Conservation (phyloP, 2,329 filamentous ascomycete genomes). For the Penicillium sp. region DNA sequence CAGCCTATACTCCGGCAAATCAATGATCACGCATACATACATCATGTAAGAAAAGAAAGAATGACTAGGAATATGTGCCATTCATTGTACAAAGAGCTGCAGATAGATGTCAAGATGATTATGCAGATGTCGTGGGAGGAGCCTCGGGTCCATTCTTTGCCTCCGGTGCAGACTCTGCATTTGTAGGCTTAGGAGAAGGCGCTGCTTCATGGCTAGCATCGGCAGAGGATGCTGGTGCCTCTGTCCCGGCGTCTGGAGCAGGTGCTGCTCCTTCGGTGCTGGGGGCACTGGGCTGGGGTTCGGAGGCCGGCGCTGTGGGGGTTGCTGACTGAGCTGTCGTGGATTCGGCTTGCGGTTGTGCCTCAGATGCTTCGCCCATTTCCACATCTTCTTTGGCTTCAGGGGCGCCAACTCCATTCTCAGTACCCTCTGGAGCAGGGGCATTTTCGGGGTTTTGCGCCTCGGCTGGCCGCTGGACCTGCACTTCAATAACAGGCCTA, state of each 20-base stretch:
- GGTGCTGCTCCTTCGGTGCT: neutral
- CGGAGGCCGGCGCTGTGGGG: neutral
- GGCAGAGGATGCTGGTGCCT: neutral
- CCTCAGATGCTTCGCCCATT: slow-evolving; percentile 3
- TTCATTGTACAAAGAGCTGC: slow-evolving; percentile 1
- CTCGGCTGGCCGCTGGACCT: neutral
- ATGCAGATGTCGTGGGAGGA: slow-evolving; percentile 3
- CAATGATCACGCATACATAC: slow-evolving; percentile 1
- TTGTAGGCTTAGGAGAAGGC: neutral
- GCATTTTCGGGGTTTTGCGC: neutral
- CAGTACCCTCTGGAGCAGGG: neutral
- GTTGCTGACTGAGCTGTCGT: neutral
- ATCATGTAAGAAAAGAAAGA: neutral
- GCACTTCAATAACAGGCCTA: neutral
- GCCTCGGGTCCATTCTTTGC: slow-evolving; percentile 6
- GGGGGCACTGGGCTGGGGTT: neutral
- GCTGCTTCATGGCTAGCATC: neutral
- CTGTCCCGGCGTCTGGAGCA: neutral
- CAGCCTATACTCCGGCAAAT: slow-evolving; percentile 1
- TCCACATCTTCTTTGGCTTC: slow-evolving; percentile 10
- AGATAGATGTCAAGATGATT: neutral
- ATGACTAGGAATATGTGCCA: neutral
- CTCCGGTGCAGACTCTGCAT: neutral
- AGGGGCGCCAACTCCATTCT: too few species aligned
- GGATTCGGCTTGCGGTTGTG: neutral